phyloP scores from a whole-genome alignment of 164 flowering plant species.

The Magnolia sinica region DNA sequence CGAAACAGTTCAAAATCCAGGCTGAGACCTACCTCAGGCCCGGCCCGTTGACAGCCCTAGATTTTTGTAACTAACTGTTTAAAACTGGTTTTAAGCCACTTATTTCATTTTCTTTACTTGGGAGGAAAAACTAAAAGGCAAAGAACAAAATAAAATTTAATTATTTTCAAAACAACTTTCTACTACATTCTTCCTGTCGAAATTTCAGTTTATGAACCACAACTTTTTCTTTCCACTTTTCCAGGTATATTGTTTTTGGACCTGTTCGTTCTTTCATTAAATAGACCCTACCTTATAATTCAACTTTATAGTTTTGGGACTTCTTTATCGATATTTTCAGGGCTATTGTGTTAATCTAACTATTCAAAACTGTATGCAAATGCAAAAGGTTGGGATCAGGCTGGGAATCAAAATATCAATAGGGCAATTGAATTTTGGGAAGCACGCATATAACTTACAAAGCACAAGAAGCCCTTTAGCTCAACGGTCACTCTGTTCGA shows the following conservation, averaged over 20 bases:
- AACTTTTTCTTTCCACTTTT: neutral
- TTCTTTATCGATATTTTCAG: too few species aligned
- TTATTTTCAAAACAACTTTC: neutral
- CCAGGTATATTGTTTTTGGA: neutral
- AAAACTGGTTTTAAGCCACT: too few species aligned
- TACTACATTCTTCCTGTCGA: neutral
- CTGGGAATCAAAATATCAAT: neutral
- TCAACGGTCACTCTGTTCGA: slow-evolving; percentile 43
- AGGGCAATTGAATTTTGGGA: too few species aligned
- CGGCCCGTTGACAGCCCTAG: too few species aligned
- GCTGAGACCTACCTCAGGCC: too few species aligned
- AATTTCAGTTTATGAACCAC: neutral
- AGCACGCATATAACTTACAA: slow-evolving; percentile 40
- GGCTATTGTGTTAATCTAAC: too few species aligned
- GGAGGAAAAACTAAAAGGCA: too few species aligned
- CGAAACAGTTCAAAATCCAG: too few species aligned
- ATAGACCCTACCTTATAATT: neutral
- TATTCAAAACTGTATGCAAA: neutral
- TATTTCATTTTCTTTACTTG: too few species aligned
- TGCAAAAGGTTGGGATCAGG: neutral
- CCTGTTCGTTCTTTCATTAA: neutral
- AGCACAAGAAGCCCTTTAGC: slow-evolving; percentile 75
- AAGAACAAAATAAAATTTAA: too few species aligned
- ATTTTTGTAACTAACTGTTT: too few species aligned
- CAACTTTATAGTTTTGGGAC: too few species aligned